Base-by-base conservation (phyloP, 768 basidiomycete species). In the Hygrocybe punicea region DNA sequence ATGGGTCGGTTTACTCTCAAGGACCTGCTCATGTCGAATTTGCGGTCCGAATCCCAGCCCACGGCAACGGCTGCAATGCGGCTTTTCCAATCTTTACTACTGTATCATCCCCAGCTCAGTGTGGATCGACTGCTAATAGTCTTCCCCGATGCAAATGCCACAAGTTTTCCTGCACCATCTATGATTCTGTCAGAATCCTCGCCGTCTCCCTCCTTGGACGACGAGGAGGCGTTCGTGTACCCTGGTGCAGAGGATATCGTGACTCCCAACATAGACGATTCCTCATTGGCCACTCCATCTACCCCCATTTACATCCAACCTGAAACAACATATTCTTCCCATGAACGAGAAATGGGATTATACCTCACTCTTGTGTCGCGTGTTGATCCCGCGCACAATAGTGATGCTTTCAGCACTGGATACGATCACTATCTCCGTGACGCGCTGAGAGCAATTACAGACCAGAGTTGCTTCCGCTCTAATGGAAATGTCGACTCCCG, bases 1-100 rank as follows among this genome's bases (percentile, higher is more conserved):
- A 83, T 89, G 72, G 91, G 88, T 11, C 84, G 93, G 16, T 98
- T 93, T 75, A 95, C 92, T 4, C 78, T 98, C 39, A 93, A 92
- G 67, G 96, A 98, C 64, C 79, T 98, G 34, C 73, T 98, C 7
- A 64, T 91, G 49, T 81, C 91, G 45, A 93, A 93, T 66, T 73
- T 97, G 21, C 78, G 81, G 21, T 93, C 91, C 5, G 74, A 74
- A 53, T 81, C 80, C 9, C 82, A 84, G 57, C 69, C 83, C 0
- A 84, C 91, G 0, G 80, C 81, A 1, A 86, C 87, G 0, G 84
- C 91, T 9, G 91, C 93, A 3, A 74, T 97, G 51, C 89, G 91
- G 62, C 78, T 98, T 8, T 73, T 96, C 5, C 84, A 87, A 59
- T 85, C 90, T 1, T 78, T 96, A 67, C 77, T 96, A 8, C 67